Evolutionary conservation across 192 early-diverging fungal species (phyloP), one percentile per base, ranked within the genome.

Genomic region (Umbelopsis sp.): DNA sequence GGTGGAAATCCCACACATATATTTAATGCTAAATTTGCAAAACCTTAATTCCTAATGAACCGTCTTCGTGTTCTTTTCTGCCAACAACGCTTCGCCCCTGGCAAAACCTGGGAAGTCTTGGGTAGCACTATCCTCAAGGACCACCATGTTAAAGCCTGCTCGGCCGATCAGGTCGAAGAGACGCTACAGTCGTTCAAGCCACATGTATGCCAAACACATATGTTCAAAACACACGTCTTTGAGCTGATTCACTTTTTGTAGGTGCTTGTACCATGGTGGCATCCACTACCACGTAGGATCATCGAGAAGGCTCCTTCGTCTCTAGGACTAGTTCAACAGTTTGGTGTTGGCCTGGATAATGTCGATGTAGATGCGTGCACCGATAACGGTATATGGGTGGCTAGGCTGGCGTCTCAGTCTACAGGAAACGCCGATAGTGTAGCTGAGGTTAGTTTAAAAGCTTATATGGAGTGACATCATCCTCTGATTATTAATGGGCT

Each of bases 201-300:
- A 23, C 51, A 53, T 53, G 51, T 53, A 53, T 2, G 12, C 23
- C 2, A 10, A 4, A 9, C 5, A 41, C 10, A 41, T 41, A 3
- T 41, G 5, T 10, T 10, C 6, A 41, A 41, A 41, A 41, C 37
- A 41, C 6, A 41, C 37, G 51, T 12, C 2, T 12, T 22, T 21
- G 2, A 4, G 15, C 48, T 49, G 48, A 20, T 49, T 49, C 0
- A 16, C 15, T 10, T 61, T 61, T 22, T 22, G 27, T 41, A 70
- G 35, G 68, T 70, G 25, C 68, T 70, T 18, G 68, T 70, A 9
- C 68, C 68, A 9, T 70, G 68, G 68, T 70, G 68, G 68, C 46
- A 51, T 13, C 47, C 68, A 0, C 23, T 70, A 10, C n/a, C 25
- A 3, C 48, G 49, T 2, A 18, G 15, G 0, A 18, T 33, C 15